Percentiles rank a stretch among this genome's conserved stretches.
These are phyloP conservation scores for Scytalidium lignicola DNA, from an alignment of 2,329 filamentous ascomycete species.

Conservation along the genomic window DNA sequence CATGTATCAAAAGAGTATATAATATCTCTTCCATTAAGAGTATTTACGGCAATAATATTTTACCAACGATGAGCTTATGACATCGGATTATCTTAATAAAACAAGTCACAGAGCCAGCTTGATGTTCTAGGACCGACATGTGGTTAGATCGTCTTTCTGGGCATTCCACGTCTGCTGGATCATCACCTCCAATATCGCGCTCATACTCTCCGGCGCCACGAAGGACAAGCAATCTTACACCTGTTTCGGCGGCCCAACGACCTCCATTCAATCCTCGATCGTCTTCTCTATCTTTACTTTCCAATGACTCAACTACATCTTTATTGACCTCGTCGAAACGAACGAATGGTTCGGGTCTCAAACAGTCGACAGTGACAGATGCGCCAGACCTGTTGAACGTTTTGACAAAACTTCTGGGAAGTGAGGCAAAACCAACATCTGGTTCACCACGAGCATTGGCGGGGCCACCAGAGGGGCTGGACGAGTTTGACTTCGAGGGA, in stretches of 20 bases:
- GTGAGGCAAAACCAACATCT: slow-evolving; percentile 18
- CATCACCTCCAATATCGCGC: slow-evolving; percentile 59
- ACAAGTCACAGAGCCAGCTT: background rate
- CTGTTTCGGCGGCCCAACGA: slow-evolving; percentile 63
- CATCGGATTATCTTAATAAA: background rate
- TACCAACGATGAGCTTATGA: slow-evolving; percentile 1
- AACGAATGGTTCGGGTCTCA: slow-evolving; percentile 62
- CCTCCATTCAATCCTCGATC: slow-evolving; percentile 64
- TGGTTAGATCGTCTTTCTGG: slow-evolving; percentile 86
- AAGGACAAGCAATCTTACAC: slow-evolving; percentile 63
- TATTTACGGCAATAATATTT: background rate
- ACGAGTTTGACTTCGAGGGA: slow-evolving; percentile 72
- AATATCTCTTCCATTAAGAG: background rate
- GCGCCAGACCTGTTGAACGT: slow-evolving; percentile 67
- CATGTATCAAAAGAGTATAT: background rate
- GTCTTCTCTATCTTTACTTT: slow-evolving; percentile 73
- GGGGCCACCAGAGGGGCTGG: slow-evolving; percentile 30
- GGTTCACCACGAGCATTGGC: slow-evolving; percentile 1
- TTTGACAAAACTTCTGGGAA: slow-evolving; percentile 40
- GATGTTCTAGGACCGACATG: slow-evolving; percentile 44
- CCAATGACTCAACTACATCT: slow-evolving; percentile 73
- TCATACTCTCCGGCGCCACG: slow-evolving; percentile 67
- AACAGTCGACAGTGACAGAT: slow-evolving; percentile 50
- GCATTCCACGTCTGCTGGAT: slow-evolving; percentile 50
- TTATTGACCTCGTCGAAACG: slow-evolving; percentile 61